Conservation (phyloP, 768 basidiomycete species). For the Neoboletus subvelutipes region DNA sequence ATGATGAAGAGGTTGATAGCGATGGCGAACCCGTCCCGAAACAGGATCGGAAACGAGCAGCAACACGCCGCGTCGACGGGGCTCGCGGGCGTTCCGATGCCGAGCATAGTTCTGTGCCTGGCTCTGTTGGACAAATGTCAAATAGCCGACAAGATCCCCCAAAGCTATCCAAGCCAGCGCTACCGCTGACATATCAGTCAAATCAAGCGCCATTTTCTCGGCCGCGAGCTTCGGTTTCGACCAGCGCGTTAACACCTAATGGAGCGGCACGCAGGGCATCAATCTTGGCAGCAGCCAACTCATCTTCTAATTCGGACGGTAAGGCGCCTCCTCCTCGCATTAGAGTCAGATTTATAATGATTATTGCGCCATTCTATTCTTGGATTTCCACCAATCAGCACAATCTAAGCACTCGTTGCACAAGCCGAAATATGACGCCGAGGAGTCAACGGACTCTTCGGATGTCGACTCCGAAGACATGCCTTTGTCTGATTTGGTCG, state of each 20-base stretch:
- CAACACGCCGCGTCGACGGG: slow-evolving; percentile 25
- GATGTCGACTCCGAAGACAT: slow-evolving; percentile 55
- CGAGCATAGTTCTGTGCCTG: slow-evolving; percentile 13
- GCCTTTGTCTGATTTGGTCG: slow-evolving; percentile 61
- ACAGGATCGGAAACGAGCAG: slow-evolving; percentile 35
- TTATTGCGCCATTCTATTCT: background rate
- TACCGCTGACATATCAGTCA: slow-evolving; percentile 29
- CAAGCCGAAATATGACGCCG: slow-evolving; percentile 14
- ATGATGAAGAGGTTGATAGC: slow-evolving; percentile 37
- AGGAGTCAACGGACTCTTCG: slow-evolving; percentile 31
- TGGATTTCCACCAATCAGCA: slow-evolving; percentile 1
- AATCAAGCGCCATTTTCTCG: slow-evolving; percentile 22
- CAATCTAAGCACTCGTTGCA: slow-evolving; percentile 1
- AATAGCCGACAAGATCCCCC: slow-evolving; percentile 6
- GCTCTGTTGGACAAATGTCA: background rate
- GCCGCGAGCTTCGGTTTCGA: slow-evolving; percentile 53
- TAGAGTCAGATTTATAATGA: background rate
- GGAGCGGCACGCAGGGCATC: slow-evolving; percentile 54
- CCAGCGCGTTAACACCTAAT: slow-evolving; percentile 54
- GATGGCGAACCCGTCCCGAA: slow-evolving; percentile 35
- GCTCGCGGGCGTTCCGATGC: slow-evolving; percentile 17
- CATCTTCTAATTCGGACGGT: slow-evolving; percentile 29
- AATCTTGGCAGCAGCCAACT: slow-evolving; percentile 34
- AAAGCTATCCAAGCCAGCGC: slow-evolving; percentile 17
- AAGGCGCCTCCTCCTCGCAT: slow-evolving; percentile 14